Conservation (phyloP, 768 basidiomycete species). For the Boletales sp. region DNA sequence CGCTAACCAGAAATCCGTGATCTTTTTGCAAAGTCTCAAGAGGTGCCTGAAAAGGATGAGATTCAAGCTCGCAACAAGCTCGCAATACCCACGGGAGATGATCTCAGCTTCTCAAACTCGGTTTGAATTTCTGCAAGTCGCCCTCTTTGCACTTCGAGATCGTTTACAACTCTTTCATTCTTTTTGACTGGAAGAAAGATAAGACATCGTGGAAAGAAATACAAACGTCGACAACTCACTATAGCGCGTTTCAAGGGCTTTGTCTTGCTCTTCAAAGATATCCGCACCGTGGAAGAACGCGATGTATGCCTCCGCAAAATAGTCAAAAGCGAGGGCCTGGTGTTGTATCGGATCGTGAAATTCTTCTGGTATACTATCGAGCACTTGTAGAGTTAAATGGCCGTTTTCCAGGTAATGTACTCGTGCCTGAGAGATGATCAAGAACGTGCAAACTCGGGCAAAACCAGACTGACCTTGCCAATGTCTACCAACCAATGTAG, state of each 20-base stretch:
- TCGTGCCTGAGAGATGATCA: conserved; percentile 23
- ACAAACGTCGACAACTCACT: conserved; percentile 40
- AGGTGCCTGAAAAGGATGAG: conserved; percentile 45
- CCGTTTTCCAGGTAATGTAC: conserved; percentile 54
- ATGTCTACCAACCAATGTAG: conserved; percentile 90
- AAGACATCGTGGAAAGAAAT: neutral
- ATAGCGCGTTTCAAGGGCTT: conserved; percentile 70
- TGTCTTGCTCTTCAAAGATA: conserved; percentile 66
- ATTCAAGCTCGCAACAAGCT: neutral
- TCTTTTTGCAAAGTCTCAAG: conserved; percentile 60
- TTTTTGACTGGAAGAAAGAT: conserved; percentile 50
- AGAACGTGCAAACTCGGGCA: neutral
- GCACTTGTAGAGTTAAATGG: conserved; percentile 65
- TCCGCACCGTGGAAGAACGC: conserved; percentile 67
- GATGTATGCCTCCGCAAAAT: conserved; percentile 63
- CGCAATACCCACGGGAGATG: conserved; percentile 48
- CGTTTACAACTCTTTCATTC: conserved; percentile 62
- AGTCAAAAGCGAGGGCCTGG: conserved; percentile 73
- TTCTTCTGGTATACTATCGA: conserved; percentile 62
- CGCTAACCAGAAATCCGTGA: conserved; percentile 61
- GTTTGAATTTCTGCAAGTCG: conserved; percentile 43
- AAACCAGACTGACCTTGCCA: conserved; percentile 59
- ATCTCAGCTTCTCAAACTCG: conserved; percentile 57
- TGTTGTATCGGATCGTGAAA: conserved; percentile 75
- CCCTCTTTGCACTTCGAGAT: conserved; percentile 57